Conservation (phyloP, 768 basidiomycete genomes). For the Trametes cinnabarina region DNA sequence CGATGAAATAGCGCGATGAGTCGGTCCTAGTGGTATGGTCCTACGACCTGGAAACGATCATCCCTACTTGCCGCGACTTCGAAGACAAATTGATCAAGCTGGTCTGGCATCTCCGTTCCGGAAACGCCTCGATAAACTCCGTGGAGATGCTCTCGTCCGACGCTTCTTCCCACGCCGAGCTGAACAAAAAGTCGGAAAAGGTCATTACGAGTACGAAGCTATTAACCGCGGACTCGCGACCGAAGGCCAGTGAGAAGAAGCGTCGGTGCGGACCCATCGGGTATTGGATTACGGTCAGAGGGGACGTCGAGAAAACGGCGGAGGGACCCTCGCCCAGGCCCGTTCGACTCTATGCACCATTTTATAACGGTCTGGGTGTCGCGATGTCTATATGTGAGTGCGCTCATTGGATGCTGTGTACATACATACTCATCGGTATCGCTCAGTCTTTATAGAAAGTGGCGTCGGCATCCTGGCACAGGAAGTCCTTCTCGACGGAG, state of each 20-base stretch:
- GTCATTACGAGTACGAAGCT: conserved; percentile 20
- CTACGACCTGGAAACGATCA: conserved; percentile 76
- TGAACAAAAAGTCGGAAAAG: conserved; percentile 49
- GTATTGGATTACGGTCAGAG: conserved; percentile 28
- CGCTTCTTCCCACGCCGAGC: conserved; percentile 49
- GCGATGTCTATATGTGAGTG: conserved; percentile 62
- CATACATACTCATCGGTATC: neutral
- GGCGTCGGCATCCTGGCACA: conserved; percentile 57
- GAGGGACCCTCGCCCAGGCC: conserved; percentile 32
- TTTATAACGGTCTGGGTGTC: conserved; percentile 67
- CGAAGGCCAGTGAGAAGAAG: conserved; percentile 25
- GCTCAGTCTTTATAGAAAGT: conserved; percentile 66
- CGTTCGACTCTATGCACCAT: conserved; percentile 63
- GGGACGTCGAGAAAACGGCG: conserved; percentile 53
- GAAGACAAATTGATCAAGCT: conserved; percentile 77
- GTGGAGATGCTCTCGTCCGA: conserved; percentile 37
- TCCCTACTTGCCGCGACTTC: conserved; percentile 70
- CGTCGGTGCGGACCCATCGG: conserved; percentile 22
- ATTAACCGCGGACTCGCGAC: conserved; percentile 13
- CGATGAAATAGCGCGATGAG: conserved; percentile 64
- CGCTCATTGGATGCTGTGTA: neutral
- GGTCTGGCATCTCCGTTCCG: conserved; percentile 60
- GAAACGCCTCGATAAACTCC: conserved; percentile 36
- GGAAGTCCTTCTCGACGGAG: conserved; percentile 69
- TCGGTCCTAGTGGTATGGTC: conserved; percentile 85